Evolutionary conservation across 2,329 filamentous ascomycete species (phyloP).

Genomic region (Incumbomyces lentus): DNA sequence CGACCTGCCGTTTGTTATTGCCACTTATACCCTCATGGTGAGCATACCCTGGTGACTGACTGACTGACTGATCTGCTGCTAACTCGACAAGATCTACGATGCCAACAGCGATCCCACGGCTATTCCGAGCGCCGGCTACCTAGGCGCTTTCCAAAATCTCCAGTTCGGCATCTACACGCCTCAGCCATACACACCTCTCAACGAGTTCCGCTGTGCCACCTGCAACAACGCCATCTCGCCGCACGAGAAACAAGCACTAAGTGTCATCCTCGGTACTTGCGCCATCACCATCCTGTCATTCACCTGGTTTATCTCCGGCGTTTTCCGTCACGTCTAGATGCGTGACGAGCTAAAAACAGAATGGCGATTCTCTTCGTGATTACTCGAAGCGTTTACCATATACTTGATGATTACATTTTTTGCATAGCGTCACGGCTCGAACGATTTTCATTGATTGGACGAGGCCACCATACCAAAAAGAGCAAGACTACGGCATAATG

Average conservation of each 20-base stretch:
- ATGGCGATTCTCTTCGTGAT: background rate
- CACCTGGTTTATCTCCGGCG: slow-evolving; percentile 38
- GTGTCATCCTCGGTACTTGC: slow-evolving; percentile 46
- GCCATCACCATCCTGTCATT: slow-evolving; percentile 49
- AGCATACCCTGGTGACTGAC: background rate
- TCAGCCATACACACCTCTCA: slow-evolving; percentile 19
- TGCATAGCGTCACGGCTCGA: slow-evolving; percentile 3
- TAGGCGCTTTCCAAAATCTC: slow-evolving; percentile 42
- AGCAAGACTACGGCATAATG: background rate
- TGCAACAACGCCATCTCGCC: slow-evolving; percentile 45
- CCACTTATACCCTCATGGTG: slow-evolving; percentile 51
- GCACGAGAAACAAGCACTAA: slow-evolving; percentile 45
- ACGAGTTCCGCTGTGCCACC: slow-evolving; percentile 47
- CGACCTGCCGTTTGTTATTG: slow-evolving; percentile 44
- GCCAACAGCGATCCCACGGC: slow-evolving; percentile 42
- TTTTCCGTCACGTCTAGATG: slow-evolving; percentile 25
- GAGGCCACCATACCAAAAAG: background rate
- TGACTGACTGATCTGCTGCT: background rate
- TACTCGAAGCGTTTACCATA: background rate
- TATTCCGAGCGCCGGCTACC: slow-evolving; percentile 43
- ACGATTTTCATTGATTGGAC: background rate
- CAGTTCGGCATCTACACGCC: slow-evolving; percentile 53
- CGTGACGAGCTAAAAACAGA: background rate
- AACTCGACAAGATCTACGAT: slow-evolving; percentile 40
- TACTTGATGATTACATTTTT: slow-evolving; percentile 2